Conservation (phyloP, 148 eudicot species). For the Arbutus unedo region DNA sequence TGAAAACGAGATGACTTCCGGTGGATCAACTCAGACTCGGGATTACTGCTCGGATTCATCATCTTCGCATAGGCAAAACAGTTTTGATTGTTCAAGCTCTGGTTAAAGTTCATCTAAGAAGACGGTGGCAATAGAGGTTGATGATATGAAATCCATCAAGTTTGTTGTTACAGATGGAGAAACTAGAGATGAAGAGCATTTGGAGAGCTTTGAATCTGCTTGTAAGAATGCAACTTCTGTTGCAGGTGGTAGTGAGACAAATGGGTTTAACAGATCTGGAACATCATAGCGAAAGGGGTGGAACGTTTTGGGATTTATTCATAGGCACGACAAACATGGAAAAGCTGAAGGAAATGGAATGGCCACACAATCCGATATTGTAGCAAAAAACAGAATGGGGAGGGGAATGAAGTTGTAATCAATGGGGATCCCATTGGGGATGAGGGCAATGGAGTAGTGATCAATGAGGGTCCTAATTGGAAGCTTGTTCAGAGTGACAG, state of each 20-base stretch:
- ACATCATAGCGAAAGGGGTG: constrained; percentile 64
- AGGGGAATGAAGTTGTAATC: background rate
- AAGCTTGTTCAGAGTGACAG: constrained; percentile 44
- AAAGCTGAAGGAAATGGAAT: constrained; percentile 12
- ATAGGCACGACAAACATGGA: constrained; percentile 32
- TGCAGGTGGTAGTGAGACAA: constrained; percentile 28
- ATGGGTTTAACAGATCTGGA: constrained; percentile 43
- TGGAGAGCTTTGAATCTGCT: constrained; percentile 39
- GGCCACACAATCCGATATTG: constrained; percentile 19
- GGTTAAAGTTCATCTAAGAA: constrained; percentile 49
- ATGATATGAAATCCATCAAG: constrained; percentile 38
- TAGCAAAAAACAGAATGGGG: constrained; percentile 24
- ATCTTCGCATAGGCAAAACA: constrained; percentile 43
- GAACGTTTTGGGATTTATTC: constrained; percentile 52
- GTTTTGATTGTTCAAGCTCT: constrained; percentile 58
- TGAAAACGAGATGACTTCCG: constrained; percentile 49
- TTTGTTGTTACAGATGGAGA: constrained; percentile 65
- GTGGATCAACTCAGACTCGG: constrained; percentile 36
- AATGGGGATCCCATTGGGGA: background rate
- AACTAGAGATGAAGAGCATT: constrained; percentile 45
- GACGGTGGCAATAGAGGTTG: constrained; percentile 34
- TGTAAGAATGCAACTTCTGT: constrained; percentile 35
- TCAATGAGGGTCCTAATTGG: constrained; percentile 16
- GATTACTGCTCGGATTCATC: constrained; percentile 43
- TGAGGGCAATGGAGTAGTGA: constrained; percentile 11